These are phyloP conservation scores for Globisporangium ultimum DNA, from an alignment of 352 stramenopile species.

Conservation along the genomic window DNA sequence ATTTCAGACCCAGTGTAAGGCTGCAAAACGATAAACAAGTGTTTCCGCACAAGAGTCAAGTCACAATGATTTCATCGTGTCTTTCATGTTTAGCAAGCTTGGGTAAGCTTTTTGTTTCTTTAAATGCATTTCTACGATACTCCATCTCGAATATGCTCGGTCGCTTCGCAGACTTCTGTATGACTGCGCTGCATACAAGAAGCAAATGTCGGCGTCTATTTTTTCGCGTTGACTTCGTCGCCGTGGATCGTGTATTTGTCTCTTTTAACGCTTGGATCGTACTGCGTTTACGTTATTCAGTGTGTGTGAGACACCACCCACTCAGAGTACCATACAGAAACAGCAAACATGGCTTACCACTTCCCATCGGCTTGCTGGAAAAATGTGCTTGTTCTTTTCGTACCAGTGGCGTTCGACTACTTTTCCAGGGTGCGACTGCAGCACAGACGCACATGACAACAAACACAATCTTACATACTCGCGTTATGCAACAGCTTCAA, in stretches of 20 bases:
- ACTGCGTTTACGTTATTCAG: constrained; percentile 26
- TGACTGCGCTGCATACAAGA: too few species aligned
- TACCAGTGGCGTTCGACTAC: constrained; percentile 97
- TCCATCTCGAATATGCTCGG: too few species aligned
- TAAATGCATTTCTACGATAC: too few species aligned
- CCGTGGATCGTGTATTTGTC: constrained; percentile 84
- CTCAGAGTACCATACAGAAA: not conserved
- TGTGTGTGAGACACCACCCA: not conserved
- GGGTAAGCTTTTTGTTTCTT: too few species aligned
- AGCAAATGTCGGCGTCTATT: constrained; percentile 17
- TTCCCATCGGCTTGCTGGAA: constrained; percentile 98
- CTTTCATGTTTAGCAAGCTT: not conserved
- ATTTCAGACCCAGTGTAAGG: not conserved
- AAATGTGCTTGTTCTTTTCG: constrained; percentile 99
- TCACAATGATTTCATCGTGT: too few species aligned
- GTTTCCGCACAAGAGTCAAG: not conserved
- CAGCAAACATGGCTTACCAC: constrained; percentile 44
- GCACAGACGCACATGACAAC: constrained; percentile 1
- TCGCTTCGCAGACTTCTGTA: too few species aligned
- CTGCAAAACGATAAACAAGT: constrained; percentile 2
- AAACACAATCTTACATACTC: not conserved
- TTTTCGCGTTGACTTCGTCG: constrained; percentile 45
- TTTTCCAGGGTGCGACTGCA: constrained; percentile 95
- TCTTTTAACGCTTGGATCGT: constrained; percentile 69
- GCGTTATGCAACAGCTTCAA: not conserved